These are phyloP conservation scores for Blastomyces gilchristii DNA, from an alignment of 2,329 filamentous ascomycete genomes.

Conservation along the genomic window DNA sequence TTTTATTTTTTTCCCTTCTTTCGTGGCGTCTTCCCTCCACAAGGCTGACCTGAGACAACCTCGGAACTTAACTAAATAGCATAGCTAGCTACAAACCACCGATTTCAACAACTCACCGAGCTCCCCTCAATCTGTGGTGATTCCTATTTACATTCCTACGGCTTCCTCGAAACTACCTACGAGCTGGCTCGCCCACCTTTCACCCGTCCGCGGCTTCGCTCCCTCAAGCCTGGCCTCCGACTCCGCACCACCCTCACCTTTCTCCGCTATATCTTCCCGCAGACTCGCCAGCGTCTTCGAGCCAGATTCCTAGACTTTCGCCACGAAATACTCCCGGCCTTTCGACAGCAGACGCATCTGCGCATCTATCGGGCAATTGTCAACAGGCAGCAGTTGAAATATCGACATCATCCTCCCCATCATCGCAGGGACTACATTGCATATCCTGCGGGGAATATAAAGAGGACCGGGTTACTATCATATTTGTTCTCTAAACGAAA, in stretches of 20 bases:
- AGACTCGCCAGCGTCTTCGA: conserved; percentile 52
- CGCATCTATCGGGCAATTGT: conserved; percentile 67
- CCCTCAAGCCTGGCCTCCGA: neutral
- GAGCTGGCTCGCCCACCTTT: conserved; percentile 12
- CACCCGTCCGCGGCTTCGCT: neutral
- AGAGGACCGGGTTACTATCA: neutral
- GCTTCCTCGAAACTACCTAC: neutral
- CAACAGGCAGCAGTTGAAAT: conserved; percentile 49
- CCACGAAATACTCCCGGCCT: conserved; percentile 60
- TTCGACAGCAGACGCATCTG: conserved; percentile 62
- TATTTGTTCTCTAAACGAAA: neutral
- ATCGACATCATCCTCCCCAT: conserved; percentile 38
- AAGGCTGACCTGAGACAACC: neutral
- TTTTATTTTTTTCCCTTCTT: neutral
- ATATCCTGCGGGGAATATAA: neutral
- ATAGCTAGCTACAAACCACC: neutral
- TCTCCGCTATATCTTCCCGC: conserved; percentile 55
- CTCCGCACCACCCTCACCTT: conserved; percentile 20
- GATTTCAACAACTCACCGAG: neutral
- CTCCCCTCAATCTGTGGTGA: neutral
- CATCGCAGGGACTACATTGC: conserved; percentile 17
- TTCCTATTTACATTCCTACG: too few relatives aligned
- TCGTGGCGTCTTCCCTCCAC: neutral
- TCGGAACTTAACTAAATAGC: too few relatives aligned
- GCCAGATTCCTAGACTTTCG: conserved; percentile 59